phyloP scores from a whole-genome alignment of 192 early-diverging fungal species.

The Coemansia aciculifera region DNA sequence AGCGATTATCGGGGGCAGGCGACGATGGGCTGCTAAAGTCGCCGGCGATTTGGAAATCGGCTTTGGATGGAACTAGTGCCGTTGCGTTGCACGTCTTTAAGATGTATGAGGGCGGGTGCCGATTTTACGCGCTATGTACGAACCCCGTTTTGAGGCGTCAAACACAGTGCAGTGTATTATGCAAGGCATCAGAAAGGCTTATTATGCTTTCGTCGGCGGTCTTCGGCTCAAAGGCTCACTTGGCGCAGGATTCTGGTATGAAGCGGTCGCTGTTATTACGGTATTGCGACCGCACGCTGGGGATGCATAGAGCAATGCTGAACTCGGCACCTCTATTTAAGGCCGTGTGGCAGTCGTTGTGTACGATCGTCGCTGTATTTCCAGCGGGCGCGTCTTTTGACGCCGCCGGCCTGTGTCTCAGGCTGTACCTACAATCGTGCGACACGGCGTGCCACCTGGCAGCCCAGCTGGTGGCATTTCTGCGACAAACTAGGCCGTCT shows the following conservation, averaged over 20 bases:
- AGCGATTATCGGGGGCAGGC: slow-evolving; percentile 16
- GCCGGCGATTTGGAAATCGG: slow-evolving; percentile 34
- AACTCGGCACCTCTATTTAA: slow-evolving; percentile 36
- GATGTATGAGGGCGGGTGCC: slow-evolving; percentile 23
- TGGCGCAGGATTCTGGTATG: slow-evolving; percentile 21
- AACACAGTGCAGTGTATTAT: background rate
- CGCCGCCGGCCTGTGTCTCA: slow-evolving; percentile 13
- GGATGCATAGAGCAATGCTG: slow-evolving; percentile 21
- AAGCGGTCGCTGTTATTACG: slow-evolving; percentile 29
- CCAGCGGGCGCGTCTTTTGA: slow-evolving; percentile 22
- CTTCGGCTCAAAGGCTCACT: slow-evolving; percentile 24
- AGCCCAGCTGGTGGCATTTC: slow-evolving; percentile 7
- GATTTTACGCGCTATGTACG: slow-evolving; percentile 14
- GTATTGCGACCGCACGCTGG: slow-evolving; percentile 19
- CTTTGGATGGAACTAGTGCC: slow-evolving; percentile 27
- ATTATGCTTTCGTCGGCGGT: slow-evolving; percentile 24
- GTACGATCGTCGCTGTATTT: slow-evolving; percentile 19
- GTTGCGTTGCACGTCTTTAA: slow-evolving; percentile 26
- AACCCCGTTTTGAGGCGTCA: slow-evolving; percentile 2
- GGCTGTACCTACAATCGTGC: slow-evolving; percentile 24
- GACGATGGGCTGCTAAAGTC: slow-evolving; percentile 23
- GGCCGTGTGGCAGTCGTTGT: slow-evolving; percentile 28
- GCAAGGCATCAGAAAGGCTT: slow-evolving; percentile 11
- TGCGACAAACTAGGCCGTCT: background rate
- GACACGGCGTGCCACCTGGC: slow-evolving; percentile 19